A percentile compares a stretch with the other conserved stretches of the same genome.
Evolutionary conservation across 352 stramenopile species (phyloP).

Genomic region (Globisporangium solare): DNA sequence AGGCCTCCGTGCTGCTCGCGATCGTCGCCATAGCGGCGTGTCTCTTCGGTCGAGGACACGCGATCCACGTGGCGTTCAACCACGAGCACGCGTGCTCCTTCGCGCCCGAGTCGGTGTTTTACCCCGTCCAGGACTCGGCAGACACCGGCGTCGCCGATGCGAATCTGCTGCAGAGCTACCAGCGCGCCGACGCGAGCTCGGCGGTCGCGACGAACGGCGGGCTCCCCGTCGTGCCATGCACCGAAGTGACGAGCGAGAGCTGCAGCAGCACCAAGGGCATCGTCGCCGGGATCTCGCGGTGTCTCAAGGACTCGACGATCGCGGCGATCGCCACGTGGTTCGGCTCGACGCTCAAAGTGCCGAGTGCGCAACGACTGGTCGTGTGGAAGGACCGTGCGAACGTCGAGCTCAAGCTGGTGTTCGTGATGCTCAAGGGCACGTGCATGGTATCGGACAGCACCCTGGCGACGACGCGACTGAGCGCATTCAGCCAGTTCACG

Average conservation of each 20-base stretch:
- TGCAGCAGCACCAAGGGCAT: slow-evolving; percentile 1
- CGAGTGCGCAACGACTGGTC: slow-evolving; percentile 4
- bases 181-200: neutral
- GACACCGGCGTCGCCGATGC: slow-evolving; percentile 2
- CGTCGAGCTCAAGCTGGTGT: slow-evolving; percentile 11
- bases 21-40: no score
- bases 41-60: no score
- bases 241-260: slow-evolving; percentile 8
- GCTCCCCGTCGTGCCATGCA: slow-evolving; percentile 1
- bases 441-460: neutral
- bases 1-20: no score
- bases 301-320: slow-evolving; percentile 8
- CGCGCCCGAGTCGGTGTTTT: slow-evolving; percentile 6
- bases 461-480: neutral
- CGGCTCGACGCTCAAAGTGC: neutral
- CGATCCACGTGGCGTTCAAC: neutral
- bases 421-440: slow-evolving; percentile 1
- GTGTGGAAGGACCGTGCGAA: slow-evolving; percentile 1
- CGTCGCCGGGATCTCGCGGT: slow-evolving; percentile 14
- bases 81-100: slow-evolving; percentile 14
- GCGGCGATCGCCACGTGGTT: slow-evolving; percentile 9
- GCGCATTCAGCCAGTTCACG: neutral
- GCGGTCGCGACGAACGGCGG: slow-evolving; percentile 5
- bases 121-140: slow-evolving; percentile 3
- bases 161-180: slow-evolving; percentile 14